phyloP scores from a whole-genome alignment of 1,284 basidiomycete species.

The Malassezia vespertilionis region DNA sequence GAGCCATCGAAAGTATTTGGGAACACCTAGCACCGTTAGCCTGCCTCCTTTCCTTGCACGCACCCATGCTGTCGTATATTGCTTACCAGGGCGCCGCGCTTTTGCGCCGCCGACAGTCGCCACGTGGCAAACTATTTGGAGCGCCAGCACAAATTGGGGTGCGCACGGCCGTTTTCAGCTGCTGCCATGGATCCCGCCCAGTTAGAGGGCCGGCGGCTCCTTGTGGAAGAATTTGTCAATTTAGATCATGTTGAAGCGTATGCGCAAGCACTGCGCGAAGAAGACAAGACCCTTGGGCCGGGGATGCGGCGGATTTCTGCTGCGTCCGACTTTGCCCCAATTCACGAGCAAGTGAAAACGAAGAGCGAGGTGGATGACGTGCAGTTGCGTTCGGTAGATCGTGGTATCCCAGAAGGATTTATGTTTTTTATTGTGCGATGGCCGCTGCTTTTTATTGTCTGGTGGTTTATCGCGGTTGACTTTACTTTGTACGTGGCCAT shows the following conservation, averaged over 20 bases:
- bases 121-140: too few relatives aligned
- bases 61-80: constrained; percentile 2
- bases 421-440: constrained; percentile 35
- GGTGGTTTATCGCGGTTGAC: constrained; percentile 70
- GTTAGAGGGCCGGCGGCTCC: too few relatives aligned
- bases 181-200: too few relatives aligned
- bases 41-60: background rate
- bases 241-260: constrained; percentile 2
- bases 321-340: constrained; percentile 45
- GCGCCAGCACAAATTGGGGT: too few relatives aligned
- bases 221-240: constrained; percentile 4
- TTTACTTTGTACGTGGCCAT: constrained; percentile 74
- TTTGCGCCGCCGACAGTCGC: background rate
- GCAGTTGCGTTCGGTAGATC: constrained; percentile 21
- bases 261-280: constrained; percentile 4
- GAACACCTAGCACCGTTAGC: constrained; percentile 34
- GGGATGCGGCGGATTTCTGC: constrained; percentile 23
- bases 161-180: too few relatives aligned
- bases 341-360: constrained; percentile 25
- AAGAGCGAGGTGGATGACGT: background rate
- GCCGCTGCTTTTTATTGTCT: constrained; percentile 58
- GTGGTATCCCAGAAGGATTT: constrained; percentile 34
- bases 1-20: constrained; percentile 55
- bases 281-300: background rate
- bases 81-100: background rate